phyloP scores from a whole-genome alignment of 2,329 filamentous ascomycete genomes.

The Venturia nashicola region DNA sequence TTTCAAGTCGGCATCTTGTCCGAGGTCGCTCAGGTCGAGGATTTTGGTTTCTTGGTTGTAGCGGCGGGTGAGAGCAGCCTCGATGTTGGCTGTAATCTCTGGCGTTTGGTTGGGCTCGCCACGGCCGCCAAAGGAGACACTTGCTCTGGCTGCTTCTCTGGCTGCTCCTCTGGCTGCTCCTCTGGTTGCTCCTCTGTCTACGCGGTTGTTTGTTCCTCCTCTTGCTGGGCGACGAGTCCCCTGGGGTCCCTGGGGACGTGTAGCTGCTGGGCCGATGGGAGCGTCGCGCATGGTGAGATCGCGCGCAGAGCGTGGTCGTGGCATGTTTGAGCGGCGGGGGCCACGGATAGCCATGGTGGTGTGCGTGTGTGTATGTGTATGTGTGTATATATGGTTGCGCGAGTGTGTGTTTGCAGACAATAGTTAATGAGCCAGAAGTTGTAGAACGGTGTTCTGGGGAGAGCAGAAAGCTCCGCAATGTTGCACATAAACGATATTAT shows the following conservation, averaged over 20 bases:
- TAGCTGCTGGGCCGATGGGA: background rate
- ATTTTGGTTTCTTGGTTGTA: constrained; percentile 64
- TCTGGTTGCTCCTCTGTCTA: constrained; percentile 17
- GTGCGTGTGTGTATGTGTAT: background rate
- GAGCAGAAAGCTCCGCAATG: no score
- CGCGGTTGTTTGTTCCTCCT: background rate
- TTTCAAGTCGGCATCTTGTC: constrained; percentile 57
- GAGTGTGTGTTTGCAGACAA: no score
- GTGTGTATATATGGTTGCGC: background rate
- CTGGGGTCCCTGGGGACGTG: background rate
- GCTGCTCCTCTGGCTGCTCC: constrained; percentile 18
- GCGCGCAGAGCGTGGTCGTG: background rate
- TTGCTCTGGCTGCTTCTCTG: constrained; percentile 11
- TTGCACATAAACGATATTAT: no score
- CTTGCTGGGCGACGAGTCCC: background rate
- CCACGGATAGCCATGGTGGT: background rate
- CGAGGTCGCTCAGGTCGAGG: constrained; percentile 70
- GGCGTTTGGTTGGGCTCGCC: constrained; percentile 29
- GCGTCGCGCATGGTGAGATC: constrained; percentile 7
- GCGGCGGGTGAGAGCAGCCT: constrained; percentile 57
- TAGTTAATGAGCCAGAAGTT: no score
- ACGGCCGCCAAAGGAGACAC: constrained; percentile 21
- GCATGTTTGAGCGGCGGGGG: background rate
- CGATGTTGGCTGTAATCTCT: constrained; percentile 57
- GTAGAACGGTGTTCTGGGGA: no score